phyloP scores from a whole-genome alignment of 2,329 filamentous ascomycete genomes.

The Teratosphaeria zuluensis region DNA sequence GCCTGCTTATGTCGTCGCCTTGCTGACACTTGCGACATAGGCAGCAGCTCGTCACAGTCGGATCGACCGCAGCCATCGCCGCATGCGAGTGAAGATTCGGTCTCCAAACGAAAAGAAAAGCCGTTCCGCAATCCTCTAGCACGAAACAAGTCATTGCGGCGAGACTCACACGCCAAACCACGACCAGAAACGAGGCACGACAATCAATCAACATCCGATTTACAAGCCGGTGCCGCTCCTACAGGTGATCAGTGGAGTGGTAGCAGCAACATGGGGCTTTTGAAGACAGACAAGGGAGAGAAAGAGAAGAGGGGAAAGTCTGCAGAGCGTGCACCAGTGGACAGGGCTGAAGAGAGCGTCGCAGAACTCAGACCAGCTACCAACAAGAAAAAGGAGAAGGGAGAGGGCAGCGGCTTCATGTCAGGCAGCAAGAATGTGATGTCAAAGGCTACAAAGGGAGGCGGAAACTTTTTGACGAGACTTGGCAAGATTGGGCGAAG shows the following conservation, averaged over 20 bases:
- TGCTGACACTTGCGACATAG: constrained; percentile 8
- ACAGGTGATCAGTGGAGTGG: constrained; percentile 13
- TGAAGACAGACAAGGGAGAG: constrained; percentile 8
- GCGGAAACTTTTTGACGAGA: constrained; percentile 15
- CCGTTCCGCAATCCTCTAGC: constrained; percentile 17
- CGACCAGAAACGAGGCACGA: constrained; percentile 7
- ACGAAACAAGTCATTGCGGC: constrained; percentile 20
- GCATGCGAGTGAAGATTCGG: constrained; percentile 21
- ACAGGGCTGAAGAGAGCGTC: constrained; percentile 18
- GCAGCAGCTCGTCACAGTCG: constrained; percentile 7
- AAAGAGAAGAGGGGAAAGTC: constrained; percentile 24
- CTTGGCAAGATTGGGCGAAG: constrained; percentile 27
- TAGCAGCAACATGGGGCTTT: constrained; percentile 10
- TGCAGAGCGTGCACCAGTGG: constrained; percentile 18
- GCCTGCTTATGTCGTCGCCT: background rate
- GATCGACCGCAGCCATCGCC: constrained; percentile 15
- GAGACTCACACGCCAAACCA: constrained; percentile 21
- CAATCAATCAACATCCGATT: constrained; percentile 14
- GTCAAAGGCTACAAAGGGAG: constrained; percentile 15
- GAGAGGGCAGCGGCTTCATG: constrained; percentile 17
- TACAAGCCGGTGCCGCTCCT: constrained; percentile 20
- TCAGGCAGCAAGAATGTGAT: constrained; percentile 20
- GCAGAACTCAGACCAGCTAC: constrained; percentile 7
- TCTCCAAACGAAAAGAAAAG: constrained; percentile 18
- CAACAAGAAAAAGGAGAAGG: constrained; percentile 15